Conservation (phyloP, 208 protist species). For the Naegleria fowleri region DNA sequence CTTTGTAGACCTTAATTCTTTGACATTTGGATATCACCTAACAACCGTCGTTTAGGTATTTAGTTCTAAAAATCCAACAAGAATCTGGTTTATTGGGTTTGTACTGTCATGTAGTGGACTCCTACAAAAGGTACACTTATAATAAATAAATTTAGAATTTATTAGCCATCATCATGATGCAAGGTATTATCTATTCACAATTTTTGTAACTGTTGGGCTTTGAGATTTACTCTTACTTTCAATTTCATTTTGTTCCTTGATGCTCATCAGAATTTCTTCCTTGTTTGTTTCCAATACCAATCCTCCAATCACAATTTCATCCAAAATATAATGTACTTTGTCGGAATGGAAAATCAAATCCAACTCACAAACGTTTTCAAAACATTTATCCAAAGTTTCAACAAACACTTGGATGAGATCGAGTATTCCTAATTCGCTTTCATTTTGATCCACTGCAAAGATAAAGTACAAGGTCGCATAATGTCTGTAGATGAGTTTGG, state of each 20-base stretch:
- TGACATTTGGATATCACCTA: no score
- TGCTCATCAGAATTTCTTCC: constrained; percentile 67
- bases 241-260: constrained; percentile 40
- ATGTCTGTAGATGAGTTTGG: constrained; percentile 89
- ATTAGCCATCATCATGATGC: no score
- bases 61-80: no score
- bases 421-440: constrained; percentile 93
- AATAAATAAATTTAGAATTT: no score
- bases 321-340: constrained; percentile 90
- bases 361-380: constrained; percentile 97
- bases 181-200: background rate
- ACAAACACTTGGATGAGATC: constrained; percentile 96
- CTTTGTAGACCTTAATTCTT: no score
- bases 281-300: constrained; percentile 94
- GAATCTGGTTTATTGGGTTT: no score
- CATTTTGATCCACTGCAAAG: constrained; percentile 89
- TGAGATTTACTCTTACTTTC: background rate
- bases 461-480: constrained; percentile 97
- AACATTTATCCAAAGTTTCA: constrained; percentile 89
- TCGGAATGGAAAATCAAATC: constrained; percentile 97
- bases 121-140: no score
- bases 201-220: background rate
- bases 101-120: no score
- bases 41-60: no score
- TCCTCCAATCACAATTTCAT: constrained; percentile 95